These are phyloP conservation scores for Tricholoma matsutake DNA, from an alignment of 768 basidiomycete genomes.

Conservation along the genomic window DNA sequence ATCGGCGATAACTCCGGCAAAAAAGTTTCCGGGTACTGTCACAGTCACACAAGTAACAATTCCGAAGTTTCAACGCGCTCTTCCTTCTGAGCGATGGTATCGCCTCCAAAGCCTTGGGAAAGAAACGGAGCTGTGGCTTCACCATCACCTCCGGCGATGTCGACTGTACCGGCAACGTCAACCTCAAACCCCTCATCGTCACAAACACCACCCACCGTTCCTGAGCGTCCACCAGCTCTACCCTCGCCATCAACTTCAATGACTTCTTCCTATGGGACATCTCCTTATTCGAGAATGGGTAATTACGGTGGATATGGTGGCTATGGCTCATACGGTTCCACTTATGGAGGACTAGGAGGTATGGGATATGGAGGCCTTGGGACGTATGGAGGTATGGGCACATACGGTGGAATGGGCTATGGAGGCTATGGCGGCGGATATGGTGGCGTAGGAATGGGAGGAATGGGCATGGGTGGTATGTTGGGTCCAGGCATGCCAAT, in stretches of 20 bases:
- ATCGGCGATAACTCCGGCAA: too few species aligned
- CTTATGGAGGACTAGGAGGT: slow-evolving; percentile 31
- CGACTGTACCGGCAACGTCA: slow-evolving; percentile 27
- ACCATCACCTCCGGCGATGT: slow-evolving; percentile 22
- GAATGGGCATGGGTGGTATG: slow-evolving; percentile 37
- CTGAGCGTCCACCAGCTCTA: slow-evolving; percentile 61
- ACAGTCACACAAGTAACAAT: too few species aligned
- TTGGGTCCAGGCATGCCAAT: slow-evolving; percentile 44
- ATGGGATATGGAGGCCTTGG: slow-evolving; percentile 31
- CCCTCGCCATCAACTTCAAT: slow-evolving; percentile 31
- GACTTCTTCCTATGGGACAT: slow-evolving; percentile 40
- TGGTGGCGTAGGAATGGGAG: slow-evolving; percentile 23
- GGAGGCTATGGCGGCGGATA: slow-evolving; percentile 17
- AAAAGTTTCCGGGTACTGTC: too few species aligned
- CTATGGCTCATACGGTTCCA: slow-evolving; percentile 26
- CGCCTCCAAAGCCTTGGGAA: slow-evolving; percentile 92
- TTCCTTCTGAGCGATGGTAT: slow-evolving; percentile 48
- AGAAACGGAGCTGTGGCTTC: slow-evolving; percentile 44
- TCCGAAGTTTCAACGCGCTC: too few species aligned
- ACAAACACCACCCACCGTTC: slow-evolving; percentile 38
- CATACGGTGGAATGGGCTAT: slow-evolving; percentile 38
- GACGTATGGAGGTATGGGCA: slow-evolving; percentile 27
- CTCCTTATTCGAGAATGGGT: slow-evolving; percentile 43
- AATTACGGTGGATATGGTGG: slow-evolving; percentile 30
- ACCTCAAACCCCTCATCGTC: slow-evolving; percentile 20